Evolutionary conservation across 257 asterid species (phyloP).

Genomic region (Knoxia roxburghii): DNA sequence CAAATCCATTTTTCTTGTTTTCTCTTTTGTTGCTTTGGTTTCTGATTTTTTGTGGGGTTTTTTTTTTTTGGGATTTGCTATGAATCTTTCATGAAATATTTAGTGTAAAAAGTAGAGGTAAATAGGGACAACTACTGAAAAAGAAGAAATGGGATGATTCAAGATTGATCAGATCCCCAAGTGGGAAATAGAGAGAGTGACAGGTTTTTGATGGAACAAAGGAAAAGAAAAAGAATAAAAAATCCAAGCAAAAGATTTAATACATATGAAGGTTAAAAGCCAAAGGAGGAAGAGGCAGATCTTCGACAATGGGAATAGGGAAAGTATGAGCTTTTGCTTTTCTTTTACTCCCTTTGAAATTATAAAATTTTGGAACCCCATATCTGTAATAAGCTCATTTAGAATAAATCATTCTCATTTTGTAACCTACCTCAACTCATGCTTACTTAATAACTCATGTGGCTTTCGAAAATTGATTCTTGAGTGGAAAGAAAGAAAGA

Average conservation of each 20-base stretch:
- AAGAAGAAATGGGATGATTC: constrained; percentile 25
- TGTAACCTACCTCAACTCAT: too few species aligned
- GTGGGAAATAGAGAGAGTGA: constrained; percentile 22
- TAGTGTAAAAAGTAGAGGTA: constrained; percentile 28
- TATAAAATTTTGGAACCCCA: constrained; percentile 14
- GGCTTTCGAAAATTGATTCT: too few species aligned
- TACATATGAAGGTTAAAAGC: constrained; percentile 30
- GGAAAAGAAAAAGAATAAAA: constrained; percentile 16
- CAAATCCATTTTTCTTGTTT: not conserved
- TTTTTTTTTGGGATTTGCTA: constrained; percentile 29
- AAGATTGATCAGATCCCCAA: constrained; percentile 35
- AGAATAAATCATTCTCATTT: too few species aligned
- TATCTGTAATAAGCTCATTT: too few species aligned
- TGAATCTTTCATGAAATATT: constrained; percentile 2
- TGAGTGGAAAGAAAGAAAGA: too few species aligned
- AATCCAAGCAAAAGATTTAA: constrained; percentile 26
- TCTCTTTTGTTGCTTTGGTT: constrained; percentile 5
- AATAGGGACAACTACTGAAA: constrained; percentile 43
- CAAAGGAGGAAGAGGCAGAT: constrained; percentile 21
- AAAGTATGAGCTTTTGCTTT: constrained; percentile 25
- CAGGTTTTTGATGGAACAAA: constrained; percentile 32
- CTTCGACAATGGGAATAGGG: constrained; percentile 36
- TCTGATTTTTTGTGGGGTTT: constrained; percentile 7
- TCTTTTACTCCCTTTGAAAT: constrained; percentile 5
- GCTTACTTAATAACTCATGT: too few species aligned